Base-by-base conservation (phyloP, 371 early-diverging fungal species). In the Saksenaea vasiformis region DNA sequence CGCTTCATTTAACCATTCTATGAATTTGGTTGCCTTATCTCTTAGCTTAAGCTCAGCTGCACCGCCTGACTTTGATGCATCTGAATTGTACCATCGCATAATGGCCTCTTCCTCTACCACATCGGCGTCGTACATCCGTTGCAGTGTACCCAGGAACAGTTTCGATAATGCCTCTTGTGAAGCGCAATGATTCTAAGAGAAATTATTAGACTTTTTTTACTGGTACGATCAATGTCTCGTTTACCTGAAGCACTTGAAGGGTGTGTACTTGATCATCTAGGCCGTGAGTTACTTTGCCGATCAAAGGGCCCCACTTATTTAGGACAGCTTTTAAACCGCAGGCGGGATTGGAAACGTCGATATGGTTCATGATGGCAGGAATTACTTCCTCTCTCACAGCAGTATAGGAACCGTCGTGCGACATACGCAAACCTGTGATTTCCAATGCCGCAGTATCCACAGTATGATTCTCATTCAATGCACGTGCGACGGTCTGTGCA, bases 341-440 rank as follows among this genome's bases (percentile, higher is more conserved):
- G 26, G 60, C 67, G 17, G 76, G 69, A 38, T 75, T 81, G 14
- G 65, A 67, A 5, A 70, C 60, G 54, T 87, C 86, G 60, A 93
- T 78, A 31, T 85, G 80, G n/a, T 74, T 71, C 53, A 91, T 63
- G 22, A 91, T 71, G 7, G 78, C 73, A 10, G 91, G 93, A 27
- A 93, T 83, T 26, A 94, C 84, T 1, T 86, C 83, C 36, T 82
- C 84, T 24, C 96, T 83, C 65, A 96, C 84, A 71, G 93, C 90
- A 22, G 85, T 81, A 65, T 93, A 95, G 11, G 86, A 87, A 26
- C 92, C 89, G 71, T 97, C 91, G 67, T 87, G 88, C 5, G 96
- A 90, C 91, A 97, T 91, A 65, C 96, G 92, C 62, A 94, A 76
- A 8, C 95, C 90, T 58, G 94, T 96, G 31, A 97, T 82, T 80